These are phyloP conservation scores for Yamadazyma diddensiae DNA, from an alignment of 1,139 yeast genomes.

Conservation along the genomic window DNA sequence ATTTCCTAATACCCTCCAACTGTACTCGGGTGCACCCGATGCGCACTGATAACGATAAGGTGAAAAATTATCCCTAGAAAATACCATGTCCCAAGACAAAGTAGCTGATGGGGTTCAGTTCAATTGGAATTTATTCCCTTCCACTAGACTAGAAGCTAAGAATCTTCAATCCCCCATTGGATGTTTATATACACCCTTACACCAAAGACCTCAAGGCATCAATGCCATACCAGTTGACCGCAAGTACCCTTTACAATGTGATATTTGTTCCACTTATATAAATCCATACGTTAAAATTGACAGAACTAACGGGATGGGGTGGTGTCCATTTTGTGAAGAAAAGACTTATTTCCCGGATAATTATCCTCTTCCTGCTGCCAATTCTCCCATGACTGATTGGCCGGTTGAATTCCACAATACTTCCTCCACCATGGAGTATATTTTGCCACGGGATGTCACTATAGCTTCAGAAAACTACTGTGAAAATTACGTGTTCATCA, in stretches of 20 bases:
- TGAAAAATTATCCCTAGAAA: too few relatives aligned
- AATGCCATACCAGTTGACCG: conserved; percentile 6
- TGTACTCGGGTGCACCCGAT: too few relatives aligned
- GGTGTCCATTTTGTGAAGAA: conserved; percentile 38
- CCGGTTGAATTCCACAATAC: conserved; percentile 26
- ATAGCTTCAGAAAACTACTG: conserved; percentile 1
- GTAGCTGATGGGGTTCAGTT: conserved; percentile 21
- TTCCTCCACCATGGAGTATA: conserved; percentile 26
- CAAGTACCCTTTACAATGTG: conserved; percentile 27
- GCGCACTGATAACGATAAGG: too few relatives aligned
- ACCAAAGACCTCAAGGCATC: conserved; percentile 7
- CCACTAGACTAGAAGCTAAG: conserved; percentile 35
- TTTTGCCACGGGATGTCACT: conserved; percentile 24
- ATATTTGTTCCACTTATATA: conserved; percentile 26
- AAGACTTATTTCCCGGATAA: conserved; percentile 21
- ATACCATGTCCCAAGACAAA: not conserved
- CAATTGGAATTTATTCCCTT: conserved; percentile 57
- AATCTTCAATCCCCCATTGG: conserved; percentile 37
- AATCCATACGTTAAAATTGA: conserved; percentile 32
- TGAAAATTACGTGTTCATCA: conserved; percentile 18
- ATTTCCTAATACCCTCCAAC: too few relatives aligned
- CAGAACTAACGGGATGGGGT: conserved; percentile 33
- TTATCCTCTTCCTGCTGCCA: conserved; percentile 17
- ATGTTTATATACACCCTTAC: conserved; percentile 33
- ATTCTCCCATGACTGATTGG: conserved; percentile 19